A percentile compares a stretch with the other conserved stretches of the same genome.
phyloP scores from a whole-genome alignment of 139 green algal genomes.

The Pleodorina starrii region DNA sequence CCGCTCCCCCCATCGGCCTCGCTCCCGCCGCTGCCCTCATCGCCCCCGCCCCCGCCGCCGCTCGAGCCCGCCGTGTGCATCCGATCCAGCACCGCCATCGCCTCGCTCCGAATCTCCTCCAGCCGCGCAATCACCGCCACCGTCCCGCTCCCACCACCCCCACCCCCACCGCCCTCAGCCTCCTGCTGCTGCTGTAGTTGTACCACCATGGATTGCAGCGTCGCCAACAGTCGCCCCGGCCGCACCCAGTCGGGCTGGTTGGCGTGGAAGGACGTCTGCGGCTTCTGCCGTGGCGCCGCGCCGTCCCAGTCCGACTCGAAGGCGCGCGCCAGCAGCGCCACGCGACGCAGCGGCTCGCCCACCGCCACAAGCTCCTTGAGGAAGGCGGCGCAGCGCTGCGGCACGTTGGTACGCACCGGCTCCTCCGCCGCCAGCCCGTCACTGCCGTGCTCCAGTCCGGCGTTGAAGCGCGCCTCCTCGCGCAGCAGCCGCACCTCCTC shows the following conservation, averaged over 20 bases:
- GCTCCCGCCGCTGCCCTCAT: background rate
- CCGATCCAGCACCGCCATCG: conserved; percentile 63
- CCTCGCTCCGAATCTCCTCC: conserved; percentile 61
- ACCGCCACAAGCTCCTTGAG: conserved; percentile 70
- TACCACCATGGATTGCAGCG: conserved; percentile 55
- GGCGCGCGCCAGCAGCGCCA: conserved; percentile 53
- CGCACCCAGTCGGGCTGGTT: conserved; percentile 65
- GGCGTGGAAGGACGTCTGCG: conserved; percentile 18
- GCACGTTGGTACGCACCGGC: conserved; percentile 63
- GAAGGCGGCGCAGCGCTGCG: conserved; percentile 65
- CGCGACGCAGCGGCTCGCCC: conserved; percentile 22
- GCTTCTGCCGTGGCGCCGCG: conserved; percentile 31
- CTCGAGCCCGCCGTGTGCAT: conserved; percentile 50
- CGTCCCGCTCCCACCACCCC: background rate
- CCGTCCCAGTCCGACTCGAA: conserved; percentile 66
- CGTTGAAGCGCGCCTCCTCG: conserved; percentile 46
- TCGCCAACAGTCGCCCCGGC: conserved; percentile 69
- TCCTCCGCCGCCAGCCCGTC: background rate
- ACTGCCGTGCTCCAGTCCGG: background rate
- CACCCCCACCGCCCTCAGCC: background rate
- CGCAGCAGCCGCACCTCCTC: conserved; percentile 67
- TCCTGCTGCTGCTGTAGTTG: conserved; percentile 41
- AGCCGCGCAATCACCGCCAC: conserved; percentile 57
- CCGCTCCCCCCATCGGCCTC: background rate
- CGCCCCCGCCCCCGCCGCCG: background rate